Evolutionary conservation across 2,329 filamentous ascomycete genomes (phyloP).

Genomic region (Lasiodiplodia hormozganensis): DNA sequence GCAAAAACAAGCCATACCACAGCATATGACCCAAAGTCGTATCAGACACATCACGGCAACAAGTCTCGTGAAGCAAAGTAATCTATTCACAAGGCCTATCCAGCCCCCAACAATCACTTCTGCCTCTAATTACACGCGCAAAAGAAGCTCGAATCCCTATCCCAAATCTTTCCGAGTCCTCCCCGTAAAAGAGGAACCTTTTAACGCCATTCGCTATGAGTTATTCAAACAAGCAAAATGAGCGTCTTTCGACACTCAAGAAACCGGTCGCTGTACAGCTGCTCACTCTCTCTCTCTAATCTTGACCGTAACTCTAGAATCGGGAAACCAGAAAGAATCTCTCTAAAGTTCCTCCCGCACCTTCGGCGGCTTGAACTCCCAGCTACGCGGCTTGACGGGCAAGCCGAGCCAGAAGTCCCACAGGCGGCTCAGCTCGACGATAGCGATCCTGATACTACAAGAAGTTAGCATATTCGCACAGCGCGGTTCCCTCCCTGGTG

Average conservation of each 20-base stretch:
- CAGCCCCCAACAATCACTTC: not conserved
- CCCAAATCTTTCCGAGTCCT: not conserved
- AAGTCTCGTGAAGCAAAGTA: too few species aligned
- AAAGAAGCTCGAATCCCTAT: not conserved
- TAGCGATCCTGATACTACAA: slow-evolving; percentile 57
- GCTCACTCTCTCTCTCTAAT: not conserved
- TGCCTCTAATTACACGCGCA: not conserved
- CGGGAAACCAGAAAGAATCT: not conserved
- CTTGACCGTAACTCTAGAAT: not conserved
- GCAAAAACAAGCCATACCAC: too few species aligned
- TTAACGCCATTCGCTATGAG: slow-evolving; percentile 2
- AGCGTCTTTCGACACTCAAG: not conserved
- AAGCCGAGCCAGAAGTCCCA: slow-evolving; percentile 71
- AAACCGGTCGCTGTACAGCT: not conserved
- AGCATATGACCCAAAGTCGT: too few species aligned
- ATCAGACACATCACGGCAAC: too few species aligned
- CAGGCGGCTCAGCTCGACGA: slow-evolving; percentile 61
- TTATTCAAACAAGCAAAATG: not conserved
- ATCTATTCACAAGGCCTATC: too few species aligned
- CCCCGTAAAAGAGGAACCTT: not conserved
- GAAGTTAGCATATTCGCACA: not conserved
- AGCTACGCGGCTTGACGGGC: slow-evolving; percentile 62
- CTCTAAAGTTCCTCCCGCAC: slow-evolving; percentile 18
- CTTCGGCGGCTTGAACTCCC: slow-evolving; percentile 53
- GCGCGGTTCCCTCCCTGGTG: not conserved